phyloP scores from a whole-genome alignment of 768 basidiomycete genomes.

The Termitomyces sp. region DNA sequence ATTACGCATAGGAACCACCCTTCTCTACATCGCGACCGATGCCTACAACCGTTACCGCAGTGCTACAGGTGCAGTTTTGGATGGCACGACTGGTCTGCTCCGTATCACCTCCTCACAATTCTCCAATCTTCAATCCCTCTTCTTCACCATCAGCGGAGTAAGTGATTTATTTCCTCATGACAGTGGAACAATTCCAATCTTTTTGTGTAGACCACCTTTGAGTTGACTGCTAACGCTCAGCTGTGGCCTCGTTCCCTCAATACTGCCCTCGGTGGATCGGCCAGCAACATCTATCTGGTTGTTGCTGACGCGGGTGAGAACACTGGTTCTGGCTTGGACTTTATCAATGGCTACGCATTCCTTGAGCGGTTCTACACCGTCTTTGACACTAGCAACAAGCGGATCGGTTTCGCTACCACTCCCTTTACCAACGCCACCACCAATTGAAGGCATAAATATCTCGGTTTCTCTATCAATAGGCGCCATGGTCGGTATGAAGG shows the following conservation, averaged over 20 bases:
- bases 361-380: constrained; percentile 63
- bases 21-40: constrained; percentile 42
- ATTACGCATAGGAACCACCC: constrained; percentile 35
- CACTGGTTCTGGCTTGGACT: constrained; percentile 44
- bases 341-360: constrained; percentile 50
- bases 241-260: constrained; percentile 31
- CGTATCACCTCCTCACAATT: constrained; percentile 48
- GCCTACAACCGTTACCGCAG: constrained; percentile 37
- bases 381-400: constrained; percentile 52
- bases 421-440: constrained; percentile 40
- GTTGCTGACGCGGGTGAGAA: constrained; percentile 30
- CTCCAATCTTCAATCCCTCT: constrained; percentile 43
- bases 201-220: constrained; percentile 23
- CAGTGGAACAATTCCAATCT: not conserved
- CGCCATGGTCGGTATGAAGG: not conserved
- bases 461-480: not conserved
- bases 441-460: constrained; percentile 15
- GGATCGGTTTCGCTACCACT: constrained; percentile 52
- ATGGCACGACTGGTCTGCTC: constrained; percentile 45
- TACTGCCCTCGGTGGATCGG: constrained; percentile 25
- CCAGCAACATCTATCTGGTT: constrained; percentile 27
- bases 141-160: constrained; percentile 51
- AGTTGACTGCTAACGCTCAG: constrained; percentile 35
- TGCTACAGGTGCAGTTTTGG: constrained; percentile 39
- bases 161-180: constrained; percentile 12